Evolutionary conservation across 345 rosid species (phyloP), one percentile per base, ranked within the genome.

Genomic region (Eucalyptus erythrocorys): DNA sequence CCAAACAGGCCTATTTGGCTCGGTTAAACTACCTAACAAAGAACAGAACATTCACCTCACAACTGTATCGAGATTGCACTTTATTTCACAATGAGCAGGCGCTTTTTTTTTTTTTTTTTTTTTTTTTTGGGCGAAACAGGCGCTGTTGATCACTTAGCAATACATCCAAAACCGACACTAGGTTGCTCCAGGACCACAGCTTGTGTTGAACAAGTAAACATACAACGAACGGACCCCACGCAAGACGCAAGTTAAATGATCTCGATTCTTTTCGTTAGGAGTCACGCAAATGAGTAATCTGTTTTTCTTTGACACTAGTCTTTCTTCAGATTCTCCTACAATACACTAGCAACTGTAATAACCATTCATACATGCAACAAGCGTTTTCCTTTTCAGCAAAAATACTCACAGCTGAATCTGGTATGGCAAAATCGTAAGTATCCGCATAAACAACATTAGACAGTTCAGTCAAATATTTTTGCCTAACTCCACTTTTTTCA

Each of bases 401-500:
- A 22, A 76, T 21, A 76, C 43, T 34, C 81, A 37, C 47, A 76
- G 84, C 47, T 76, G 27, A 76, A 76, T 40, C 84, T 76, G 84
- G n/a, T 5, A n/a, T 4, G 87, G 37, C 59, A 45, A 85, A 85
- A 53, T 49, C 42, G 84, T 43, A 13, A 21, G 84, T 11, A 76
- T 76, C 84, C 15, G 9, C 84, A 37, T 76, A 21, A 76, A 76
- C 84, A 76, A 22, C 84, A 40, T 76, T 6, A 11, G 27, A 22
- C 47, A 76, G 32, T 22, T 27, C n/a, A 9, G 50, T 97, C 96
- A 97, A 93, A 94, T 93, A 93, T 98, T 95, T 91, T 98, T 98
- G 71, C 99, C 99, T 87, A 96, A 92, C 87, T 97, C 99, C 80
- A 98, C 94, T 85, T 98, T 98, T 91, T 96, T 98, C 94, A 97